Conservation (phyloP, 306 rosid species). For the Acmispon strigosus region DNA sequence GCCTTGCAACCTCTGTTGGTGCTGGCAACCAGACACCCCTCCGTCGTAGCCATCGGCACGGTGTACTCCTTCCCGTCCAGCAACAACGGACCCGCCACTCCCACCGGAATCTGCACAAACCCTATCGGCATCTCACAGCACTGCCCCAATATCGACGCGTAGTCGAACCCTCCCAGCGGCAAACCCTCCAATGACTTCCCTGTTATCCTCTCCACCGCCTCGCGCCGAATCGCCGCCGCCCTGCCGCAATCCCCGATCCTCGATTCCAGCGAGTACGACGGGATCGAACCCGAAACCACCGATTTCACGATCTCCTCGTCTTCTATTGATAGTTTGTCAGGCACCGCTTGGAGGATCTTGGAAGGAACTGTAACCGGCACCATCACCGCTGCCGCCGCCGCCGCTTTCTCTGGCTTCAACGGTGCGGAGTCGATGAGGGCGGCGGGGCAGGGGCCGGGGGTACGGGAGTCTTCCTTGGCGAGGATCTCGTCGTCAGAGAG, state of each 20-base stretch:
- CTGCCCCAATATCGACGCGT: constrained; percentile 76
- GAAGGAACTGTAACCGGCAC: constrained; percentile 7
- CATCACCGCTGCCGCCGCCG: no score
- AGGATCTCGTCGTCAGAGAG: constrained; percentile 48
- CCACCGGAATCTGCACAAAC: constrained; percentile 79
- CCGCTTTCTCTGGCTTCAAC: neutral
- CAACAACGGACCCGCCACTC: constrained; percentile 78
- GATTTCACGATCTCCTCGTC: constrained; percentile 55
- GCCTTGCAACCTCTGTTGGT: constrained; percentile 90
- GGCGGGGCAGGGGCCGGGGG: constrained; percentile 48
- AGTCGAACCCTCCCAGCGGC: constrained; percentile 67
- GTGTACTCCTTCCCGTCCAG: constrained; percentile 63
- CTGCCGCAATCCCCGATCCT: constrained; percentile 47
- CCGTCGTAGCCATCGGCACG: constrained; percentile 88
- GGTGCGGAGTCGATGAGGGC: constrained; percentile 18
- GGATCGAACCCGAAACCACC: constrained; percentile 51
- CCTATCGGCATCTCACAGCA: constrained; percentile 99
- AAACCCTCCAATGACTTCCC: constrained; percentile 56
- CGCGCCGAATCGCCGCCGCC: constrained; percentile 69
- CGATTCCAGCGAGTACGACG: constrained; percentile 66
- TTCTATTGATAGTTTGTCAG: constrained; percentile 16
- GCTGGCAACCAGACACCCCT: constrained; percentile 86
- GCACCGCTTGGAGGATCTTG: neutral
- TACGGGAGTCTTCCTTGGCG: constrained; percentile 37
- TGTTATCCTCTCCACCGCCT: constrained; percentile 56